Conservation (phyloP, 768 basidiomycete genomes). For the Rhizopogon vinicolor region DNA sequence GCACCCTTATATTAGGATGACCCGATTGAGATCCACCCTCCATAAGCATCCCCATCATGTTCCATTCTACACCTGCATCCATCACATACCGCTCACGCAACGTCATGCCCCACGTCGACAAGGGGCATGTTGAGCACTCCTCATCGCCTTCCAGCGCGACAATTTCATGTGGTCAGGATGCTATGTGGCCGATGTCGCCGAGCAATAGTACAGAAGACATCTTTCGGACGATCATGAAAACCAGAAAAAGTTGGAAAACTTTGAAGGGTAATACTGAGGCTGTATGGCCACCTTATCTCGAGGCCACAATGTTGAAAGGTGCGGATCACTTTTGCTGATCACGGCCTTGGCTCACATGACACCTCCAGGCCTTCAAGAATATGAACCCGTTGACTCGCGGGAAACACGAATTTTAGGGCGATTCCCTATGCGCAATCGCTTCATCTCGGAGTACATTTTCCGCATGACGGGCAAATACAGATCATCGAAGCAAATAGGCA, state of each 20-base stretch:
- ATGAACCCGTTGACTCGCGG: constrained; percentile 67
- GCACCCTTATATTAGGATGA: constrained; percentile 20
- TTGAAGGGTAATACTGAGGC: constrained; percentile 61
- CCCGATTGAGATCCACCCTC: not conserved
- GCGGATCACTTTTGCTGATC: constrained; percentile 10
- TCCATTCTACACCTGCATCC: constrained; percentile 9
- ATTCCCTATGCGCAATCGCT: constrained; percentile 75
- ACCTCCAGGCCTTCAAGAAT: constrained; percentile 58
- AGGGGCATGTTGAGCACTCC: not conserved
- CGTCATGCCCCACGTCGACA: not conserved
- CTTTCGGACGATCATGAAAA: constrained; percentile 60
- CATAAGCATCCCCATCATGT: constrained; percentile 6
- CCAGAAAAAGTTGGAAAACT: constrained; percentile 75
- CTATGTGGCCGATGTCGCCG: constrained; percentile 9
- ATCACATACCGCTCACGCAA: constrained; percentile 2
- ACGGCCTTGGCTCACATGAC: constrained; percentile 12
- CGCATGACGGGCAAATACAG: constrained; percentile 64
- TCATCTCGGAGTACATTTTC: constrained; percentile 76
- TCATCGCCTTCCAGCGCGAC: not conserved
- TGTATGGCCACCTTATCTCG: constrained; percentile 78
- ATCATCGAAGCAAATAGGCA: constrained; percentile 77
- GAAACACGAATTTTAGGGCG: constrained; percentile 70
- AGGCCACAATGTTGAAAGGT: constrained; percentile 77
- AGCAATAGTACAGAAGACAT: constrained; percentile 40
- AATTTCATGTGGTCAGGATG: not conserved